A percentile compares a stretch with the other conserved stretches of the same genome.
phyloP scores from a whole-genome alignment of 352 stramenopile species.

The Pythium biforme region DNA sequence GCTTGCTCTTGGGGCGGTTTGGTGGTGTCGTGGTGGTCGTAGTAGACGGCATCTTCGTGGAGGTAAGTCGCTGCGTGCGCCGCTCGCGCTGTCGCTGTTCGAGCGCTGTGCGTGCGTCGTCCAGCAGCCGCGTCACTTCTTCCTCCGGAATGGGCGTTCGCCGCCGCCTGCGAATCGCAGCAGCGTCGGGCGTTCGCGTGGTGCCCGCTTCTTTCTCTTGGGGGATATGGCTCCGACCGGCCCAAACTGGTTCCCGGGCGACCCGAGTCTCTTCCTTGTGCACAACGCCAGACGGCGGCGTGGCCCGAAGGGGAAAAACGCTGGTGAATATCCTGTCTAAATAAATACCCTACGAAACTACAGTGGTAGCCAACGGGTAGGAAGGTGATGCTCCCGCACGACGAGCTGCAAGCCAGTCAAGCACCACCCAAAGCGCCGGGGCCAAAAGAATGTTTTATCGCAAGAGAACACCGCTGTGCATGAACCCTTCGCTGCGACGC shows the following conservation, averaged over 20 bases:
- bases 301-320: neutral
- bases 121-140: neutral
- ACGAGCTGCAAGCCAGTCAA: neutral
- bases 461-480: too few species aligned
- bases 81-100: conserved; percentile 4
- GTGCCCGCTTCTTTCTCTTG: neutral
- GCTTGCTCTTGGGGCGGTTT: neutral
- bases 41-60: neutral
- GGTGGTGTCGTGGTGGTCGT: neutral
- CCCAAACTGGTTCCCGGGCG: too few species aligned
- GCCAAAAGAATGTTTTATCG: too few species aligned
- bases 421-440: too few species aligned
- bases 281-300: neutral
- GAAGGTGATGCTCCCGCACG: too few species aligned
- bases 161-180: neutral
- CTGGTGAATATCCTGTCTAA: neutral
- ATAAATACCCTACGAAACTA: too few species aligned
- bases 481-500: too few species aligned
- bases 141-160: neutral
- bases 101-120: neutral
- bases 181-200: neutral
- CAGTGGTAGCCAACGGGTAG: too few species aligned
- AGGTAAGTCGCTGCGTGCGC: neutral
- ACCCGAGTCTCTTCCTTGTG: neutral
- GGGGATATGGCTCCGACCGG: neutral